Percentiles rank a stretch among this genome's conserved stretches.
Conservation (phyloP, 1,139 yeast genomes). For the Zygosaccharomyces sapae region DNA sequence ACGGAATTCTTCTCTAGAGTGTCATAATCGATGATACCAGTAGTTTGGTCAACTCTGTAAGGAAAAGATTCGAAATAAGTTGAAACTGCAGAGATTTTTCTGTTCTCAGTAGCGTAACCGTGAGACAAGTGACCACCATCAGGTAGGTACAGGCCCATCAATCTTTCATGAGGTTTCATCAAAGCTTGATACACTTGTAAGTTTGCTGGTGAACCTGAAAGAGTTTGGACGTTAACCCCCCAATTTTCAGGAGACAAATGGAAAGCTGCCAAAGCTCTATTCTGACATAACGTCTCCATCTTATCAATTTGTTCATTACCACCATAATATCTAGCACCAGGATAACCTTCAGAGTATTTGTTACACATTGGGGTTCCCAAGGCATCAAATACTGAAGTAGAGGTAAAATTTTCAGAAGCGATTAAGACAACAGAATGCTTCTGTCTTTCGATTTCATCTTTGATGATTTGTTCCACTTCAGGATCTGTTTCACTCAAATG, state of each 20-base stretch:
- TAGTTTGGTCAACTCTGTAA: slow-evolving; percentile 83
- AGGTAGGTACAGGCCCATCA: slow-evolving; percentile 96
- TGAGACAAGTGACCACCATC: slow-evolving; percentile 98
- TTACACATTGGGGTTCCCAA: slow-evolving; percentile 96
- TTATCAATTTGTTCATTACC: slow-evolving; percentile 93
- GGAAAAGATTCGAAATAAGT: slow-evolving; percentile 99
- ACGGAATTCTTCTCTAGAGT: slow-evolving; percentile 85
- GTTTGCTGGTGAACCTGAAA: slow-evolving; percentile 97
- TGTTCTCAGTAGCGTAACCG: slow-evolving; percentile 94
- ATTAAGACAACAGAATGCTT: slow-evolving; percentile 89
- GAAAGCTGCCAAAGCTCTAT: slow-evolving; percentile 89
- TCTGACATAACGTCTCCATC: slow-evolving; percentile 86
- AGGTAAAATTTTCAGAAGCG: slow-evolving; percentile 96
- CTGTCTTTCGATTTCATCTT: slow-evolving; percentile 89
- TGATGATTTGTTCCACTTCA: slow-evolving; percentile 74
- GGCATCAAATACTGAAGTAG: slow-evolving; percentile 93
- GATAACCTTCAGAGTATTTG: slow-evolving; percentile 84
- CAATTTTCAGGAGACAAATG: slow-evolving; percentile 73
- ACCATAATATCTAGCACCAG: slow-evolving; percentile 85
- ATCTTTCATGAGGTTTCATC: slow-evolving; percentile 89
- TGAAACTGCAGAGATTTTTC: slow-evolving; percentile 93
- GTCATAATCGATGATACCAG: slow-evolving; percentile 94
- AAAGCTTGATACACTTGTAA: slow-evolving; percentile 93
- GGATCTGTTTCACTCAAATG: slow-evolving; percentile 75
- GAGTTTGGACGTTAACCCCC: slow-evolving; percentile 97